Evolutionary conservation across 805 yeast genomes (phyloP), one percentile per base, ranked within the genome.

Genomic region (Metschnikowia similis): DNA sequence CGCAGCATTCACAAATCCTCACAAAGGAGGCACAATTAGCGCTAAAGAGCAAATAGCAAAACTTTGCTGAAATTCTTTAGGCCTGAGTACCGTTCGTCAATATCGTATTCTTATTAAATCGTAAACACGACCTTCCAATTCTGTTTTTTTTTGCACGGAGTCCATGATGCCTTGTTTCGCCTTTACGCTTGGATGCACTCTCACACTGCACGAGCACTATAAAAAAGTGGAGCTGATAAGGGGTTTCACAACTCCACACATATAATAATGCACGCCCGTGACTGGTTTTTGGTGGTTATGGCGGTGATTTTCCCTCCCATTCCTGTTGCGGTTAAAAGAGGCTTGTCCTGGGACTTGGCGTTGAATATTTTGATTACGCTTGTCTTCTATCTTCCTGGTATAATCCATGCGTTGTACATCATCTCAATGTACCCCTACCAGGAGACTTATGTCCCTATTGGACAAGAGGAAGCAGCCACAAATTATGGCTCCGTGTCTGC

Each of bases 271-370:
- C 74, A 70, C 47, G 65, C 73, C 31, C 66, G 64, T 52, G 95
- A 87, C 63, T 82, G 87, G 65, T 64, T 86, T 14, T 74, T 88
- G 41, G 86, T 84, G 14, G 69, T 88, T 8, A 58, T 88, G 44
- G 87, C 94, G 1, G 77, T 87, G 44, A 64, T 88, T 58, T 35
- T 85, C 59, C 96, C 96, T 0, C 95, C 95, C 0, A 63, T 88
- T 47, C 89, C 96, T 1, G 96, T 88, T 16, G 75, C 82, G 59
- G 69, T 87, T 54, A 85, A 86, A 62, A 74, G 85, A 48, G 96
- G 96, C 2, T 42, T 41, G 35, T 82, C 91, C 1, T 81, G 83
- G 7, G 96, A 88, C 61, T 72, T 70, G 56, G 65, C 82, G 49
- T 84, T 89, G 60, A 88, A 87, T 66, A 72, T 88, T 42, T 81